These are phyloP conservation scores for Trichomonas tenax DNA, from an alignment of 208 protist genomes.

Conservation along the genomic window DNA sequence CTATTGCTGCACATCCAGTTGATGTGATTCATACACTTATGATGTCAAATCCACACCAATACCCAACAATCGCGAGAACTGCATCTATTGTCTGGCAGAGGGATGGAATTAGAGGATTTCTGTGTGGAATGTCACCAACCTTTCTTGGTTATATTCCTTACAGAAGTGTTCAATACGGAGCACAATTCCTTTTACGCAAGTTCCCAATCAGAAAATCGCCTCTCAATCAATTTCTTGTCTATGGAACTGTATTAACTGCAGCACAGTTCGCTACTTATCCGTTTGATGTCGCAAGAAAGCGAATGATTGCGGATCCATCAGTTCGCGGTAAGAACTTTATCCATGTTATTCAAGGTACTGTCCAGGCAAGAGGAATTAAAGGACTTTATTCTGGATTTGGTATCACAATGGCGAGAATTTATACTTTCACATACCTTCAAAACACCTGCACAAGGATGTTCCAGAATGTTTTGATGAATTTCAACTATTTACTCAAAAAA, in stretches of 20 bases:
- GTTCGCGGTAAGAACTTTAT: neutral
- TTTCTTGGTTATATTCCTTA: neutral
- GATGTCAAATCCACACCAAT: neutral
- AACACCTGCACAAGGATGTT: neutral
- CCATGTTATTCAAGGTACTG: neutral
- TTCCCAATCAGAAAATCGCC: neutral
- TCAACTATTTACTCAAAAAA: neutral
- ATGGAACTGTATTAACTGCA: neutral
- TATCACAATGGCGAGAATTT: neutral
- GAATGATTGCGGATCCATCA: neutral
- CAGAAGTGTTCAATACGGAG: neutral
- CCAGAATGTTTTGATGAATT: neutral
- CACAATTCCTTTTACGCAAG: neutral
- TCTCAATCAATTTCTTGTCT: neutral
- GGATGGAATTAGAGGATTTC: neutral
- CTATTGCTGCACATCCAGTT: neutral
- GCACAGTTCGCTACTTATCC: neutral
- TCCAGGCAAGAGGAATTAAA: neutral
- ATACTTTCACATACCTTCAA: neutral
- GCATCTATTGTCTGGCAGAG: neutral
- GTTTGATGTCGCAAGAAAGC: neutral
- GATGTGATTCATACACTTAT: constrained; percentile 2
- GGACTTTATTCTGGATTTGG: neutral
- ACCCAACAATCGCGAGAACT: neutral
- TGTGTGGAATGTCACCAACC: neutral